Conservation (phyloP, 2,329 filamentous ascomycete species). For the Trichoderma sp. region DNA sequence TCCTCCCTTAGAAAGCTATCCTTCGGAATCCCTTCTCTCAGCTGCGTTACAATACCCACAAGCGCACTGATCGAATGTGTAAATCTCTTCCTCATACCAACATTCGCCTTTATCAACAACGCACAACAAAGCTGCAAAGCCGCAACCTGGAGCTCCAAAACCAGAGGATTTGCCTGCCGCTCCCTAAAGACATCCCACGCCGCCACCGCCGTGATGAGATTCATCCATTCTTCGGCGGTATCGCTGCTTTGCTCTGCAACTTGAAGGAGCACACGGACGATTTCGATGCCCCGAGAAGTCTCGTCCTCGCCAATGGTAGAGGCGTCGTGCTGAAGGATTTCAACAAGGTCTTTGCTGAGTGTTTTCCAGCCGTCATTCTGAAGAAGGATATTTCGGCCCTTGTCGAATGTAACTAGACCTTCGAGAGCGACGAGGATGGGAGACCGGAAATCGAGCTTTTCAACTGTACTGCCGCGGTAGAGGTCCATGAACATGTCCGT, state of each 20-base stretch:
- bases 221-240: slow-evolving; percentile 57
- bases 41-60: slow-evolving; percentile 45
- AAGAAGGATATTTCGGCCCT: slow-evolving; percentile 49
- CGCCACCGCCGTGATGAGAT: slow-evolving; percentile 50
- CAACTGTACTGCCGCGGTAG: slow-evolving; percentile 44
- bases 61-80: slow-evolving; percentile 51
- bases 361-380: slow-evolving; percentile 54
- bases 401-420: slow-evolving; percentile 50
- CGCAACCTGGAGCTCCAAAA: slow-evolving; percentile 53
- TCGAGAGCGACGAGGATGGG: slow-evolving; percentile 60
- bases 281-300: slow-evolving; percentile 51
- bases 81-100: slow-evolving; percentile 50
- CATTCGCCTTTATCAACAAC: slow-evolving; percentile 47
- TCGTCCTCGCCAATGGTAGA: slow-evolving; percentile 28
- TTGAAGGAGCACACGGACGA: slow-evolving; percentile 54
- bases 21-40: slow-evolving; percentile 36
- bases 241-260: slow-evolving; percentile 48
- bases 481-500: slow-evolving; percentile 64
- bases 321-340: slow-evolving; percentile 40
- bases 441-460: slow-evolving; percentile 52
- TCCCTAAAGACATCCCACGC: slow-evolving; percentile 44
- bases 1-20: slow-evolving; percentile 39
- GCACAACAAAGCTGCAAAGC: slow-evolving; percentile 55
- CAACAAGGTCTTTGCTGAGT: slow-evolving; percentile 49
- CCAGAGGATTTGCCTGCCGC: slow-evolving; percentile 23